These are phyloP conservation scores for Helicocarpus griseus DNA, from an alignment of 2,329 filamentous ascomycete genomes.

Conservation along the genomic window DNA sequence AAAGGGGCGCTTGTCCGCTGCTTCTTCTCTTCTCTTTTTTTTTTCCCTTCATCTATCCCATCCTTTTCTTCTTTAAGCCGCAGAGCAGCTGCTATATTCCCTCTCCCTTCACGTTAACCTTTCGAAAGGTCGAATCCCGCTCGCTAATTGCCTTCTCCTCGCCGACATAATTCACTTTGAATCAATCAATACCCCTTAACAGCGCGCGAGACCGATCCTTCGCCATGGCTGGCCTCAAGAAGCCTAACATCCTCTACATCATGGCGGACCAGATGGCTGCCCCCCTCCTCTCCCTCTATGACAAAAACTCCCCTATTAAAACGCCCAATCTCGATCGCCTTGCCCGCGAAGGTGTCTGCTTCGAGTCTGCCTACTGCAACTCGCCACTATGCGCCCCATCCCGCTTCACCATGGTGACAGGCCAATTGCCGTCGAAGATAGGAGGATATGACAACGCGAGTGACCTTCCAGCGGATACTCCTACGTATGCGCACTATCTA, in stretches of 20 bases:
- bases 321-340: slow-evolving; percentile 82
- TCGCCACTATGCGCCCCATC: slow-evolving; percentile 87
- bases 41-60: background rate
- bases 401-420: slow-evolving; percentile 89
- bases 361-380: slow-evolving; percentile 90
- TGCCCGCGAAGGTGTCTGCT: slow-evolving; percentile 73
- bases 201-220: background rate
- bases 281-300: slow-evolving; percentile 84
- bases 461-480: slow-evolving; percentile 71
- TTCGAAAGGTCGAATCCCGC: no score
- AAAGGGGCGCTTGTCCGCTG: background rate
- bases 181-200: background rate
- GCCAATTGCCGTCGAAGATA: slow-evolving; percentile 83
- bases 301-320: slow-evolving; percentile 77
- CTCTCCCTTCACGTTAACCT: no score
- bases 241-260: slow-evolving; percentile 79
- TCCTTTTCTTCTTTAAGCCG: background rate
- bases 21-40: background rate
- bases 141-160: no score
- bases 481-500: slow-evolving; percentile 88
- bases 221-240: slow-evolving; percentile 25
- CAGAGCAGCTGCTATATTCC: background rate
- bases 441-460: slow-evolving; percentile 86
- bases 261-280: slow-evolving; percentile 95
- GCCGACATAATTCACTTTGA: no score